Evolutionary conservation across 1,284 basidiomycete genomes (phyloP).

Genomic region (Wallemia ichthyophaga): DNA sequence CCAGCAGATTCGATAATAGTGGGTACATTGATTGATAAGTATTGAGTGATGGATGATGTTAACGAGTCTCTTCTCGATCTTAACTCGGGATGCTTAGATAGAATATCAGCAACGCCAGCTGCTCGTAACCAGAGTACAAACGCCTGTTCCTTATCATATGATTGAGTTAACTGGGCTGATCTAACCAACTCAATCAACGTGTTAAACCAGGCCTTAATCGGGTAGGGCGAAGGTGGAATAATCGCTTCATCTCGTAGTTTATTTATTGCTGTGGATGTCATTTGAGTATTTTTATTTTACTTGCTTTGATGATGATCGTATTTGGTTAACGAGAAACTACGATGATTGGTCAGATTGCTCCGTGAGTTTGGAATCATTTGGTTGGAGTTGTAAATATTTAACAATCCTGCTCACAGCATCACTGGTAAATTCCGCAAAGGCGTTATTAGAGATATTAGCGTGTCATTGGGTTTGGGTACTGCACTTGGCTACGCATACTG

Average conservation of each 20-base stretch:
- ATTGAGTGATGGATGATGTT: neutral
- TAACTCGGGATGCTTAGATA: neutral
- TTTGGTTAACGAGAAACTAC: neutral
- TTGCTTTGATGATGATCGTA: neutral
- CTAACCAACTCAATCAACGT: neutral
- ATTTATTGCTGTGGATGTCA: neutral
- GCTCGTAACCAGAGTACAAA: neutral
- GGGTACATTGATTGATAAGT: neutral
- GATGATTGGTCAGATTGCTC: neutral
- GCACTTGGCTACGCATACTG: neutral
- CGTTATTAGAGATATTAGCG: neutral
- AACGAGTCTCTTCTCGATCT: neutral
- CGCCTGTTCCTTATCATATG: neutral
- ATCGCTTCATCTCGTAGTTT: neutral
- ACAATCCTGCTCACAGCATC: neutral
- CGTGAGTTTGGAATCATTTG: neutral
- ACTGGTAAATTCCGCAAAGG: neutral
- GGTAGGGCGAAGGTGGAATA: neutral
- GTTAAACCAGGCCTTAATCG: neutral
- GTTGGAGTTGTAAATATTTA: neutral
- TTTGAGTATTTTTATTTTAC: too few species aligned
- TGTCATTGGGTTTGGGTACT: neutral
- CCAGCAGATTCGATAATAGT: neutral
- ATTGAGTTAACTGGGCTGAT: neutral
- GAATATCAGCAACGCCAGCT: neutral